Base-by-base conservation (phyloP, 2,329 filamentous ascomycete species). In the Penicillium sp. region DNA sequence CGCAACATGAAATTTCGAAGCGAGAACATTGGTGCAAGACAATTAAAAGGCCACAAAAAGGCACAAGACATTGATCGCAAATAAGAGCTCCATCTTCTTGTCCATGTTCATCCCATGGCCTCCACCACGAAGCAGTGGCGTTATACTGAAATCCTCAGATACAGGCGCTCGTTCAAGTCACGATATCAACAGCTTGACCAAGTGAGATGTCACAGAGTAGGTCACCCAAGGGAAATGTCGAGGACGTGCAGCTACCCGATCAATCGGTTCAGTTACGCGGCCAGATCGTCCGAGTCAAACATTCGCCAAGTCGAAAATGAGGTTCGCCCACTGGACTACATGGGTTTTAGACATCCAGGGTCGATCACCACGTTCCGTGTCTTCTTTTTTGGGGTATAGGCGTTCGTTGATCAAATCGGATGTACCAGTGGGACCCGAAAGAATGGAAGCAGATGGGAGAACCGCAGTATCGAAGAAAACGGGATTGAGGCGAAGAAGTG, bases 401-500 rank as follows among this genome's bases (percentile, higher is more conserved):
- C 9, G 27, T 13, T 26, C 49, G 48, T 50, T 29, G 35, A 26
- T 25, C 40, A 11, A 32, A 32, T 32, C 29, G 29, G 29, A 32
- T 32, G 29, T 37, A 42, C 49, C 50, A 52, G 12, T 45, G 35
- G 26, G 32, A 13, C 54, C 48, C 50, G 46, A 52, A 50, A 49
- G 38, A 51, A 49, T 52, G 52, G 54, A 52, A 58, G 48, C 53
- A 55, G 54, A 52, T 55, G 55, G 54, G 53, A 51, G 59, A 60
- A 18, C 27, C 52, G 48, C 48, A 55, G 57, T 54, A 43, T 57
- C 59, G 18, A 18, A 18, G 55, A 64, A 55, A 53, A 64, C 53
- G 55, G 25, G 9, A 32, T 35, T 58, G 59, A 62, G 65, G 64
- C 65, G 64, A 50, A 66, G 60, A 66, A 65, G 57, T 66, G 60